Base-by-base conservation (phyloP, 169 alveolate genomes). In the Babesia gibsoni region DNA sequence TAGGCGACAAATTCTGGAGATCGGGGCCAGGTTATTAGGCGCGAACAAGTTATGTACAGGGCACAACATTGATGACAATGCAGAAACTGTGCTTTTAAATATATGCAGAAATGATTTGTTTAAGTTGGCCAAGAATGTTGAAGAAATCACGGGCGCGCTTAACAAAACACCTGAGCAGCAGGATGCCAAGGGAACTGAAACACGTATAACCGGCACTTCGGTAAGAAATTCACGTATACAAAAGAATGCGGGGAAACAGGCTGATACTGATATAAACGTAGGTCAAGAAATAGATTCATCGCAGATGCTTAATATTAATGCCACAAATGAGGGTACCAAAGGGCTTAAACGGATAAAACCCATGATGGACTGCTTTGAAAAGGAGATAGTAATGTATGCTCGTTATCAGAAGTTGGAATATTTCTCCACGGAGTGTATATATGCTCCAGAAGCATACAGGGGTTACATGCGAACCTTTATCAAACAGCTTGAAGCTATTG, bases 61-160 rank as follows among this genome's bases (percentile, higher is more conserved):
- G 0, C 99, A 97, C 82, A 97, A 96, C 86, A 97, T 98, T 10
- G 99, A 97, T 87, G 99, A 97, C 82, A 91, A 94, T 35, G 98
- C 99, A 6, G 99, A 97, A 85, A 97, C 99, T 1, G 93, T 96
- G 42, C 84, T 96, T 30, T 93, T 97, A 96, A 97, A 97, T 83
- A 80, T 95, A 41, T 84, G 96, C 41, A 90, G 99, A 78, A 99
- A 99, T 16, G 99, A 97, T 69, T 75, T 89, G 67, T 93, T 93
- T 73, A 91, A 98, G 77, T 89, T 97, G 35, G 95, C 95, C 3
- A 88, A 84, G 72, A 93, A 95, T 59, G 61, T 61, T n/a, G 90
- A 89, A 20, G 87, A 82, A 42, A 77, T 91, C 9, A 45, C 88
- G 22, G 84, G 96, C 36, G 94, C 92, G 2, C 50, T 43, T 22